Base-by-base conservation (phyloP, 2,329 filamentous ascomycete species). In the Dendrostoma leiphaemia region DNA sequence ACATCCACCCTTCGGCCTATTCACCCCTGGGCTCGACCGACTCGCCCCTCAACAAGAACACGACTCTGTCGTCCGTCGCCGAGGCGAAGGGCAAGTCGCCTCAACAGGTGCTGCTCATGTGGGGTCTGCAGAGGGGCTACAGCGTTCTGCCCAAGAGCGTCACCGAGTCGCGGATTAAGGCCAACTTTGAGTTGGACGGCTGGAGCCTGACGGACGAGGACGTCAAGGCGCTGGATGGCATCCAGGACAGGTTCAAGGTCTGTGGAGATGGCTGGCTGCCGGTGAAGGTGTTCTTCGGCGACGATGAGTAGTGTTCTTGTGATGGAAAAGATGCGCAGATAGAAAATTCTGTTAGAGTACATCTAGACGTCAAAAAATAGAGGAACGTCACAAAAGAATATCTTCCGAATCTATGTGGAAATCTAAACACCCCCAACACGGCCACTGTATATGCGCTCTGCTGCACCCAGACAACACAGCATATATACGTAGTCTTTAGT, bases 91-190 rank as follows among this genome's bases (percentile, higher is more conserved):
- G 81, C 66, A 85, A 85, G 76, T 84, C 85, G 13, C 77, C 82
- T 9, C 86, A 91, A 75, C 88, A 95, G 78, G 82, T 91, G 49
- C 74, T 94, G 64, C 74, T 96, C 60, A 77, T 85, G 64, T 96
- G 90, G 90, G 90, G 90, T 60, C 74, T 95, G 52, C 83, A 89
- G 69, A 85, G 91, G 67, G 90, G 88, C 56, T 90, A 86, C 77
- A 88, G 84, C 61, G 90, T 96, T 49, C 91, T 96, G 64, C 90
- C 90, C 64, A 96, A 96, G 81, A 88, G 83, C 49, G 88, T 92
- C 55, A 91, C 83, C 61, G 81, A 84, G 61, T 77, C 77, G 50
- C 82, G 90, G 38, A 91, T 96, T 65, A 78, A 88, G 71, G 82
- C 76, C 59, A 95, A 96, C 79, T 90, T 85, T 63, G 82, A 88